A percentile compares a stretch with the other conserved stretches of the same genome.
Conservation (phyloP, 441 rosid genomes). For the Isatis lusitanica region DNA sequence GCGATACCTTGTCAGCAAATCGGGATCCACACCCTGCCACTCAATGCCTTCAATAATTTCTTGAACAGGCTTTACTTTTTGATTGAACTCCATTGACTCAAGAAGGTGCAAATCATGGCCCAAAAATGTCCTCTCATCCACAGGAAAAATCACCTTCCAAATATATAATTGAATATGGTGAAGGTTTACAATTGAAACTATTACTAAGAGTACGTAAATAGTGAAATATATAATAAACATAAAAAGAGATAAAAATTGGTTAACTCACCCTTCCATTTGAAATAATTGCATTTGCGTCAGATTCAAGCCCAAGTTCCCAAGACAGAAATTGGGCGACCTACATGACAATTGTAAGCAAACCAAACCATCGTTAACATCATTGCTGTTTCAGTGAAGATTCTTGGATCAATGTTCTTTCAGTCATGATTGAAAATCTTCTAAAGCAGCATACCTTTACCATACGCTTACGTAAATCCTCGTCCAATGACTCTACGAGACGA, state of each 20-base stretch:
- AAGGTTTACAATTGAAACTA: neutral
- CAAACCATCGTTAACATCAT: slow-evolving; percentile 24
- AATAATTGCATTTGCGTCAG: slow-evolving; percentile 72
- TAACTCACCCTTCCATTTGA: slow-evolving; percentile 89
- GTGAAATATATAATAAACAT: neutral
- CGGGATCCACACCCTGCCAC: slow-evolving; percentile 89
- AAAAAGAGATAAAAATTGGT: neutral
- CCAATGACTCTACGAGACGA: slow-evolving; percentile 49
- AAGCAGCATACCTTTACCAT: slow-evolving; percentile 60
- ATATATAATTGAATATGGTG: slow-evolving; percentile 7
- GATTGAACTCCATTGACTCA: slow-evolving; percentile 86
- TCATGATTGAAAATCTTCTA: slow-evolving; percentile 13
- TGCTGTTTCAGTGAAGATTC: slow-evolving; percentile 13
- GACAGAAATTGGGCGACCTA: slow-evolving; percentile 71
- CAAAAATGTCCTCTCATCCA: slow-evolving; percentile 64
- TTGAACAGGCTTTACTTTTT: slow-evolving; percentile 71
- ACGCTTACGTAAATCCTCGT: slow-evolving; percentile 47
- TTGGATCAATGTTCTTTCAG: slow-evolving; percentile 12
- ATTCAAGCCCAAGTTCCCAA: slow-evolving; percentile 66
- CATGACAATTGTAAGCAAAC: slow-evolving; percentile 32
- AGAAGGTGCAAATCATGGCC: slow-evolving; percentile 86
- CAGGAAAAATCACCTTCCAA: slow-evolving; percentile 65
- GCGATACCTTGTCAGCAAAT: slow-evolving; percentile 84
- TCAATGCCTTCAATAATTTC: slow-evolving; percentile 83
- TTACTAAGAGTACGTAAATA: neutral